Evolutionary conservation across 23 red algal species (phyloP).

Genomic region (Agarophyton chilense): DNA sequence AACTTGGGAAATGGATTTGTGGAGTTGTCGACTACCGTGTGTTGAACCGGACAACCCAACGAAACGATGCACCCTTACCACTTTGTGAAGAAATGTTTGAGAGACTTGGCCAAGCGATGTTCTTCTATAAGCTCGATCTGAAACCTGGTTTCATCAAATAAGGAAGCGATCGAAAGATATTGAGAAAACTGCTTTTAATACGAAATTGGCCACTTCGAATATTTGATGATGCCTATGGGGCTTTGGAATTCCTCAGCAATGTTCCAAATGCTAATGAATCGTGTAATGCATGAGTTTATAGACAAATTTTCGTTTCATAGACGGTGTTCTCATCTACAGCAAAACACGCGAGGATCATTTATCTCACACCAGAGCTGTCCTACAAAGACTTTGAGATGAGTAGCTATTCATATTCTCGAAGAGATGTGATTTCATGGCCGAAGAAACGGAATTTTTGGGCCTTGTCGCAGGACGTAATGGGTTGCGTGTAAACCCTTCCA

Average conservation of each 20-base stretch:
- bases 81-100: constrained; percentile 8
- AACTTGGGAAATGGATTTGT: not conserved
- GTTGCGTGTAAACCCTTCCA: not conserved
- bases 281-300: not conserved
- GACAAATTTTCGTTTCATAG: not conserved
- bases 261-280: constrained; percentile 21
- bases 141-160: constrained; percentile 12
- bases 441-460: constrained; percentile 1
- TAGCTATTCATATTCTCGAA: not conserved
- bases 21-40: constrained; percentile 8
- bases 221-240: constrained; percentile 24
- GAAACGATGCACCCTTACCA: not conserved
- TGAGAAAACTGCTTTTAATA: constrained; percentile 31
- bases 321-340: constrained; percentile 36
- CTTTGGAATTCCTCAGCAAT: constrained; percentile 12
- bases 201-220: constrained; percentile 28
- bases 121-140: constrained; percentile 13
- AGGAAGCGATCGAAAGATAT: not conserved
- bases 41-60: not conserved
- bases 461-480: not conserved
- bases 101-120: not conserved
- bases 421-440: constrained; percentile 4
- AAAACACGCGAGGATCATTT: not conserved
- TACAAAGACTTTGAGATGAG: not conserved
- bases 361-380: not conserved